These are phyloP conservation scores for Hypholoma sublateritium DNA, from an alignment of 768 basidiomycete genomes.

Conservation along the genomic window DNA sequence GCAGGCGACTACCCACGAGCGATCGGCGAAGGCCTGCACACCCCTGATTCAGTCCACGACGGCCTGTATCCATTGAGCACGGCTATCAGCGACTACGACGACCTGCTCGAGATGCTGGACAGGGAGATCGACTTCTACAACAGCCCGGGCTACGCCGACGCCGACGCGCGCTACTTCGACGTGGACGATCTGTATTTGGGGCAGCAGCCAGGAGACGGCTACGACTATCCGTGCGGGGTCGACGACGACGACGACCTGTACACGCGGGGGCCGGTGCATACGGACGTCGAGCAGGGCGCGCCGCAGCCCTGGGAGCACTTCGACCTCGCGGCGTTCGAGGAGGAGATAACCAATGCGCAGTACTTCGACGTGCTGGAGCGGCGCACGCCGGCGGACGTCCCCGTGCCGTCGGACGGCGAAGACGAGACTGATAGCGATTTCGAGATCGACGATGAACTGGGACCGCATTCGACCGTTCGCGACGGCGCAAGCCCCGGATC, in stretches of 20 bases:
- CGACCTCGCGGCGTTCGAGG: neutral
- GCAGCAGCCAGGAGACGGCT: neutral
- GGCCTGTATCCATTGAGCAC: neutral
- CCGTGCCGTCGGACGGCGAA: neutral
- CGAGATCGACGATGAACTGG: neutral
- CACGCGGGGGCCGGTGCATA: neutral
- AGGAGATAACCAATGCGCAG: slow-evolving; percentile 1
- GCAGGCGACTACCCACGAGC: neutral
- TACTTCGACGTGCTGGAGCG: slow-evolving; percentile 19
- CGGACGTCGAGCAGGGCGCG: neutral
- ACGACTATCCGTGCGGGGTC: slow-evolving; percentile 3
- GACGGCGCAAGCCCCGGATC: neutral
- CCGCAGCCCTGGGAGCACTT: neutral
- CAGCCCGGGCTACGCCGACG: neutral
- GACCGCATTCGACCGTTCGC: neutral
- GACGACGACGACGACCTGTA: slow-evolving; percentile 5
- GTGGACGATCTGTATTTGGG: neutral
- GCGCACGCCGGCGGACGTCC: slow-evolving; percentile 7
- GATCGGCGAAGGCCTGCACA: neutral
- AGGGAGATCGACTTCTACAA: neutral
- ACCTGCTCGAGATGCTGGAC: neutral
- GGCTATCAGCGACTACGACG: neutral
- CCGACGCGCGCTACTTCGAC: slow-evolving; percentile 9
- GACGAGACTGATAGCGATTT: slow-evolving; percentile 2
- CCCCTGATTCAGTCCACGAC: too few relatives aligned